Conservation (phyloP, 192 early-diverging fungal genomes). For the Backusella macrospora region DNA sequence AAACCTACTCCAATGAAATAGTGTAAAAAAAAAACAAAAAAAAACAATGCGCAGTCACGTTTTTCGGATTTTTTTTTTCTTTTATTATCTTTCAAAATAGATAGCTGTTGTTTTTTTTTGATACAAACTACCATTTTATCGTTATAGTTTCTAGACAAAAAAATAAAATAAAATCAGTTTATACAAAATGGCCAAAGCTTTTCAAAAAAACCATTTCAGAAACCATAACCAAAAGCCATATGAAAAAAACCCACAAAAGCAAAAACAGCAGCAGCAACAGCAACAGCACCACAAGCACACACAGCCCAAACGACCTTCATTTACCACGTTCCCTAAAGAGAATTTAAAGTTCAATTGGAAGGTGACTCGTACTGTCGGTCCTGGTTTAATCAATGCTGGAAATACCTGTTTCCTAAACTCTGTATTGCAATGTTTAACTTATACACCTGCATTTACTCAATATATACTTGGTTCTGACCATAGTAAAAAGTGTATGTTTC, state of each 20-base stretch:
- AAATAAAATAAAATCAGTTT: too few relatives aligned
- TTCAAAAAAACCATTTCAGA: too few relatives aligned
- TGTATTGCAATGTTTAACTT: slow-evolving; percentile 75
- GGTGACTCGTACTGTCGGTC: slow-evolving; percentile 58
- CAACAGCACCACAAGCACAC: not conserved
- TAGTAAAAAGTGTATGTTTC: slow-evolving; percentile 57
- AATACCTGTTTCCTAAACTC: slow-evolving; percentile 87
- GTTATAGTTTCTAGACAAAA: too few relatives aligned
- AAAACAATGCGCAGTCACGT: too few relatives aligned
- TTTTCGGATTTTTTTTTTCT: too few relatives aligned
- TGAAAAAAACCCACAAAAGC: too few relatives aligned
- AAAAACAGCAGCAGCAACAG: not conserved
- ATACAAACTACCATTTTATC: too few relatives aligned
- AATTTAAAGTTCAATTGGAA: slow-evolving; percentile 60
- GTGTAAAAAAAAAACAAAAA: too few relatives aligned
- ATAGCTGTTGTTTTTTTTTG: too few relatives aligned
- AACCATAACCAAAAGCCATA: not conserved
- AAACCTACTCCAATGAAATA: too few relatives aligned
- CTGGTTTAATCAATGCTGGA: slow-evolving; percentile 71
- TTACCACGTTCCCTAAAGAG: slow-evolving; percentile 11
- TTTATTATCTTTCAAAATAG: too few relatives aligned
- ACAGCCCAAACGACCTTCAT: not conserved
- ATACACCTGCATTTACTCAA: slow-evolving; percentile 74
- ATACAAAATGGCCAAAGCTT: too few relatives aligned
- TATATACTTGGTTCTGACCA: slow-evolving; percentile 65